These are phyloP conservation scores for Boletus fagicola DNA, from an alignment of 768 basidiomycete genomes.

Conservation along the genomic window DNA sequence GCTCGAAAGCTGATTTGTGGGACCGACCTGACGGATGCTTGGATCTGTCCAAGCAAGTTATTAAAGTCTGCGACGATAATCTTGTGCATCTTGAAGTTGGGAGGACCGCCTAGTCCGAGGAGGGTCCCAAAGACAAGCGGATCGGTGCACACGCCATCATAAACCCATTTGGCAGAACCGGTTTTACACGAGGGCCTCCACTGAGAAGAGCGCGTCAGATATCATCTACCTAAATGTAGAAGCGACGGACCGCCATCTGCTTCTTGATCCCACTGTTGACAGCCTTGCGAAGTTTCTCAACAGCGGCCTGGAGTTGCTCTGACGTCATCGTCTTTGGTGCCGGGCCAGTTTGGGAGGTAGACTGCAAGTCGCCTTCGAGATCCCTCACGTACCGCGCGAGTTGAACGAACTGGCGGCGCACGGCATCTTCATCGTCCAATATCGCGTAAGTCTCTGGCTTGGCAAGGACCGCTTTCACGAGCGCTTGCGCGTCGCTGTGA, in stretches of 20 bases:
- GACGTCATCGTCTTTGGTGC: conserved; percentile 35
- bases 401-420: conserved; percentile 28
- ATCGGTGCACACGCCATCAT: conserved; percentile 51
- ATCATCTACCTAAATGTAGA: not conserved
- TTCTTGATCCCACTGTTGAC: conserved; percentile 50
- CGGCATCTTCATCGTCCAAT: conserved; percentile 33
- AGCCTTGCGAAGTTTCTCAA: conserved; percentile 45
- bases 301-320: conserved; percentile 40
- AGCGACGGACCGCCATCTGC: conserved; percentile 41
- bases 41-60: conserved; percentile 34
- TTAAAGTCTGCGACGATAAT: conserved; percentile 36
- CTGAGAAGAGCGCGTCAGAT: conserved; percentile 27
- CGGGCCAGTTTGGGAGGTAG: conserved; percentile 9
- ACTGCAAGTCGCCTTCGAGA: conserved; percentile 32
- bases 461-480: conserved; percentile 40
- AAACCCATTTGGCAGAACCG: conserved; percentile 46
- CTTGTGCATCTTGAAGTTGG: conserved; percentile 52
- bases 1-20: not conserved
- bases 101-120: conserved; percentile 42
- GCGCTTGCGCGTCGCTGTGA: conserved; percentile 35
- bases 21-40: conserved; percentile 38
- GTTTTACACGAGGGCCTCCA: conserved; percentile 52
- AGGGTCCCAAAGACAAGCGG: conserved; percentile 47
- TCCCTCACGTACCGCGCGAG: conserved; percentile 35
- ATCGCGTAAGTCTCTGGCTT: conserved; percentile 37